Base-by-base conservation (phyloP, 208 protist genomes). In the Acanthamoeba quina region DNA sequence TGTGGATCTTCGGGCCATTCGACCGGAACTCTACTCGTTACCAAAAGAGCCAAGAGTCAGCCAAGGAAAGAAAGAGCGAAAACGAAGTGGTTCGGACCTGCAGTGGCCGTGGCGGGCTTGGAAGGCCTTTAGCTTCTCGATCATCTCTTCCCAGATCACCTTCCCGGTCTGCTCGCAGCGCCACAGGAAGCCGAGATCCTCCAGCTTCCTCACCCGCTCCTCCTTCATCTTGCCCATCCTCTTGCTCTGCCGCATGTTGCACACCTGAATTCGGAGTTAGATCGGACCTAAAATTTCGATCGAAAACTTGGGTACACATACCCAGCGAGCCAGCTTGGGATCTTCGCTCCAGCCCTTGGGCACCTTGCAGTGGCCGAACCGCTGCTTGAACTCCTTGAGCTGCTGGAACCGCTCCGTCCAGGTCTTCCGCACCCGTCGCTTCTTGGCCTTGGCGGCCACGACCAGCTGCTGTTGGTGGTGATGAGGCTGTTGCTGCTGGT, bases 181-280 rank as follows among this genome's bases (percentile, higher is more conserved):
- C 83, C 83, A 90, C 31, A 90, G 29, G 41, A 90, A 90, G 54
- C 62, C 83, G 11, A 90, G 62, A 34, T 66, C 83, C 19, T 90
- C 83, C n/a, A 90, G 58, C 62, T 90, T 72, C 31, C 34, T 37
- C 60, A 74, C 58, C 15, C 62, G n/a, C 34, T 90, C 83, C 9
- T 90, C 83, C 54, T 72, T 90, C 83, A 90, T 74, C 83, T 90
- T 90, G 6, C 83, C 83, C 83, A 90, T 90, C 19, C 83, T 24
- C 83, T 90, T 90, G 58, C 54, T 66, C 83, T 90, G 83, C 83
- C 83, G 52, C 62, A 72, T 72, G 31, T 66, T 90, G 58, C 62
- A 72, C 1, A 90, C 82, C 82, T 68, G 66, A 2, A 5, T 54
- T 54, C 62, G n/a, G 26, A 68, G n/a, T 83, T 31, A 83, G 74